phyloP scores from a whole-genome alignment of 805 yeast species.

The Yarrowia yakushimensis region DNA sequence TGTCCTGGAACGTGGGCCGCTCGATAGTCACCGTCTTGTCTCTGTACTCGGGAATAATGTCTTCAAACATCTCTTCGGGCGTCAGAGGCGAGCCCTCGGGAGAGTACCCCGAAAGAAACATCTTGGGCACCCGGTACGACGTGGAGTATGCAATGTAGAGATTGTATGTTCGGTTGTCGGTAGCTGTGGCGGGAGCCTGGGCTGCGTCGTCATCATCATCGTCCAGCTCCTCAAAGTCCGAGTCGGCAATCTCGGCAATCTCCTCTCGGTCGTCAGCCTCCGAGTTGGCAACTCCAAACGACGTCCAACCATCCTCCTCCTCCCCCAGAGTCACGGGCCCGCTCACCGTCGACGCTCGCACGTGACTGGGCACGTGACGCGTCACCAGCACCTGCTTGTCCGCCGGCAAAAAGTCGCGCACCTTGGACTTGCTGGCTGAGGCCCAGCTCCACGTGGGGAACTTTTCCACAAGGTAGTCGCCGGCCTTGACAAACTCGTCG shows the following conservation, averaged over 20 bases:
- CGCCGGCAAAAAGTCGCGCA: slow-evolving; percentile 69
- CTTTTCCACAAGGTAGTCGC: slow-evolving; percentile 84
- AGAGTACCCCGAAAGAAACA: slow-evolving; percentile 85
- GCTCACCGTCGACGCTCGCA: slow-evolving; percentile 46
- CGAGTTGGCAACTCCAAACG: not conserved
- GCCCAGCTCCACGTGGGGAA: slow-evolving; percentile 98
- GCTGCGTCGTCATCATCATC: slow-evolving; percentile 29
- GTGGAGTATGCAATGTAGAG: slow-evolving; percentile 90
- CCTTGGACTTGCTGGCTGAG: slow-evolving; percentile 51
- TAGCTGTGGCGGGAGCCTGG: not conserved
- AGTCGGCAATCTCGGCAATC: slow-evolving; percentile 35
- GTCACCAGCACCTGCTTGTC: slow-evolving; percentile 88
- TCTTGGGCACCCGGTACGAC: slow-evolving; percentile 90
- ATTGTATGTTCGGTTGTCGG: slow-evolving; percentile 70
- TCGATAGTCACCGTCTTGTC: slow-evolving; percentile 97
- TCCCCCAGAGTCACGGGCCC: slow-evolving; percentile 39
- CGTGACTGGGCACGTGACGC: slow-evolving; percentile 80
- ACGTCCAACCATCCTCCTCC: slow-evolving; percentile 43
- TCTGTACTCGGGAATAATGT: slow-evolving; percentile 84
- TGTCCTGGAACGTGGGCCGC: slow-evolving; percentile 75
- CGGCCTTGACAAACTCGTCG: slow-evolving; percentile 90
- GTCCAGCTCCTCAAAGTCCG: slow-evolving; percentile 31
- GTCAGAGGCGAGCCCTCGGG: slow-evolving; percentile 79
- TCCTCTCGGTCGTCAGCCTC: slow-evolving; percentile 23
- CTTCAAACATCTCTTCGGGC: slow-evolving; percentile 92